Evolutionary conservation across 2,329 filamentous ascomycete genomes (phyloP).

Genomic region (Fusarium beomiforme): DNA sequence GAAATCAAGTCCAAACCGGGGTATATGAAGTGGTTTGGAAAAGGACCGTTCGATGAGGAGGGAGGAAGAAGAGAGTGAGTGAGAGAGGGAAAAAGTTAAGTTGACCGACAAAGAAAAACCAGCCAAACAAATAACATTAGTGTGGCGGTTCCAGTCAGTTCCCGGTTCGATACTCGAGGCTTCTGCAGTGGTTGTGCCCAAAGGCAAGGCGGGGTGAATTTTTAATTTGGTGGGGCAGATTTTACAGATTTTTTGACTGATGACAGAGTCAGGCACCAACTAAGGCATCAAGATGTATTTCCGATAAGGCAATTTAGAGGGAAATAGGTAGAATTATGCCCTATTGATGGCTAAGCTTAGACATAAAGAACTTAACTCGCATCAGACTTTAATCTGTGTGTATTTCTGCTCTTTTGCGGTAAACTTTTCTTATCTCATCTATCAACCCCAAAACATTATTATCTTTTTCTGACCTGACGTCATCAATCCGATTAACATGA

Average conservation of each 20-base stretch:
- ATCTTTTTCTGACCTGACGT: constrained; percentile 35
- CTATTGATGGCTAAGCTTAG: not conserved
- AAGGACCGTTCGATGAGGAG: constrained; percentile 38
- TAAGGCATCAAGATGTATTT: constrained; percentile 46
- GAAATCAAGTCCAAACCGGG: constrained; percentile 42
- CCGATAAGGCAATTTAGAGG: not conserved
- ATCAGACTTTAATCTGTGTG: not conserved
- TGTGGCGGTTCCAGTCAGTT: constrained; percentile 44
- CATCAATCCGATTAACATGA: constrained; percentile 35
- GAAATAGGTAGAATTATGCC: not conserved
- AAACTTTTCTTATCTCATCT: not conserved
- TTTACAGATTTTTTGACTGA: constrained; percentile 50
- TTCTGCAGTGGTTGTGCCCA: constrained; percentile 26
- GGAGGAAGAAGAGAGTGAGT: constrained; percentile 24
- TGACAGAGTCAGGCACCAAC: constrained; percentile 50
- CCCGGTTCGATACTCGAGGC: constrained; percentile 35
- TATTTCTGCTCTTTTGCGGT: not conserved
- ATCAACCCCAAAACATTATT: not conserved
- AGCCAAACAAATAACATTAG: constrained; percentile 38
- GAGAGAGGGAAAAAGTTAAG: constrained; percentile 21
- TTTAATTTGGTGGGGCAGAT: constrained; percentile 52
- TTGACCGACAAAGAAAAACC: constrained; percentile 38
- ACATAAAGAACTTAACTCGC: rapidly evolving
- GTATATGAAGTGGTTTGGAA: constrained; percentile 32
- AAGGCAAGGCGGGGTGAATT: constrained; percentile 55